Evolutionary conservation across 1,284 basidiomycete genomes (phyloP).

Genomic region (Leccinum laetum): DNA sequence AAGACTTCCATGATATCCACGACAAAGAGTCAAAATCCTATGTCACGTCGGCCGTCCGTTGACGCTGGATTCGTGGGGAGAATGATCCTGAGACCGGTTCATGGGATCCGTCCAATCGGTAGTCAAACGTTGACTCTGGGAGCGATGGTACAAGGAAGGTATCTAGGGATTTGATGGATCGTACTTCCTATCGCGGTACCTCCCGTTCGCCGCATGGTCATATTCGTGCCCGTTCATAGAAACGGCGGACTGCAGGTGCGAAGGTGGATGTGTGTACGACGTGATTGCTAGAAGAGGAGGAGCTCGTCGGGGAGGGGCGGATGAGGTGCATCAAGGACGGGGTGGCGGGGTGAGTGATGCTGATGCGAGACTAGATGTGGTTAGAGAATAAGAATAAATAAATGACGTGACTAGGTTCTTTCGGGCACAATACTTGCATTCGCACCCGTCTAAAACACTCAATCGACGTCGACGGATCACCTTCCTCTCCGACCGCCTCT

Average conservation of each 20-base stretch:
- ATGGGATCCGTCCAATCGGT: slow-evolving; percentile 13
- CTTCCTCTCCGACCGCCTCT: too few species aligned
- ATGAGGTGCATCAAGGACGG: slow-evolving; percentile 32
- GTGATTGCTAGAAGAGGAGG: slow-evolving; percentile 19
- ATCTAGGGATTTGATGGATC: slow-evolving; percentile 8
- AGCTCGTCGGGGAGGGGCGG: slow-evolving; percentile 26
- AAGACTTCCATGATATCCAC: background rate
- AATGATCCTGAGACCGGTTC: slow-evolving; percentile 19
- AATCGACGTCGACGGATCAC: too few species aligned
- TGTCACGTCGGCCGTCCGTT: slow-evolving; percentile 27
- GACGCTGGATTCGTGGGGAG: slow-evolving; percentile 22
- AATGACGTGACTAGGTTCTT: background rate
- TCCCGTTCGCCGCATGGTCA: slow-evolving; percentile 25
- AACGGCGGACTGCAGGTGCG: slow-evolving; percentile 6
- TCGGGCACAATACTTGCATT: too few species aligned
- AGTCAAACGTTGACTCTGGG: background rate
- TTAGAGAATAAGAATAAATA: background rate
- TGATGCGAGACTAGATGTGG: slow-evolving; percentile 12
- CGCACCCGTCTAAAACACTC: too few species aligned
- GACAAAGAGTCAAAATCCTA: slow-evolving; percentile 9
- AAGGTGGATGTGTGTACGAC: slow-evolving; percentile 17
- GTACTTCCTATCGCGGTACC: slow-evolving; percentile 27
- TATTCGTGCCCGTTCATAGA: slow-evolving; percentile 27
- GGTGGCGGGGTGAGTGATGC: slow-evolving; percentile 31
- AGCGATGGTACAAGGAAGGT: background rate